Conservation (phyloP, 2,329 filamentous ascomycete species). For the Cercospora beticola region DNA sequence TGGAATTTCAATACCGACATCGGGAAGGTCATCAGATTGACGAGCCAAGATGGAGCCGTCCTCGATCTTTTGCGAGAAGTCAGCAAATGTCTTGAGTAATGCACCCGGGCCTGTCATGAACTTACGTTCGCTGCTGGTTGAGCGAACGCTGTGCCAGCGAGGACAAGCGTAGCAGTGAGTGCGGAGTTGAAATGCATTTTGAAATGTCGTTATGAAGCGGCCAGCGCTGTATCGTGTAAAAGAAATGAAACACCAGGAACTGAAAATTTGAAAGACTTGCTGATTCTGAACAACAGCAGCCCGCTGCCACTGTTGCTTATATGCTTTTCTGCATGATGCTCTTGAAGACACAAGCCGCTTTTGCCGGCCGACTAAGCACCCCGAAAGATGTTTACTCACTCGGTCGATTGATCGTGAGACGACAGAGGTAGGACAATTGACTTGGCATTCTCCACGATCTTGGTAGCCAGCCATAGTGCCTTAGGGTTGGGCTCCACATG, state of each 20-base stretch:
- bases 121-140: background rate
- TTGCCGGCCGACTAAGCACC: background rate
- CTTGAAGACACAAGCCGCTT: background rate
- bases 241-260: background rate
- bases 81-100: background rate
- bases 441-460: background rate
- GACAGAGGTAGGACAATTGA: background rate
- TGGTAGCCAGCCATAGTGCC: background rate
- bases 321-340: background rate
- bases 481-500: background rate
- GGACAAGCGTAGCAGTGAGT: background rate
- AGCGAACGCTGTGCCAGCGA: background rate
- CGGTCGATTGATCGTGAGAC: background rate
- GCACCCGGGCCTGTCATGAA: background rate
- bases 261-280: background rate
- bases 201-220: background rate
- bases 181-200: background rate
- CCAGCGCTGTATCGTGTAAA: background rate
- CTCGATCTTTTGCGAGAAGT: background rate
- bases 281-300: background rate
- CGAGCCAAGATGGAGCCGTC: background rate
- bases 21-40: background rate
- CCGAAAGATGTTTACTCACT: background rate
- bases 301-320: background rate
- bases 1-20: background rate